A percentile compares a stretch with the other conserved stretches of the same genome.
These are phyloP conservation scores for Solanum sejunctum DNA, from an alignment of 257 asterid genomes.

Conservation along the genomic window DNA sequence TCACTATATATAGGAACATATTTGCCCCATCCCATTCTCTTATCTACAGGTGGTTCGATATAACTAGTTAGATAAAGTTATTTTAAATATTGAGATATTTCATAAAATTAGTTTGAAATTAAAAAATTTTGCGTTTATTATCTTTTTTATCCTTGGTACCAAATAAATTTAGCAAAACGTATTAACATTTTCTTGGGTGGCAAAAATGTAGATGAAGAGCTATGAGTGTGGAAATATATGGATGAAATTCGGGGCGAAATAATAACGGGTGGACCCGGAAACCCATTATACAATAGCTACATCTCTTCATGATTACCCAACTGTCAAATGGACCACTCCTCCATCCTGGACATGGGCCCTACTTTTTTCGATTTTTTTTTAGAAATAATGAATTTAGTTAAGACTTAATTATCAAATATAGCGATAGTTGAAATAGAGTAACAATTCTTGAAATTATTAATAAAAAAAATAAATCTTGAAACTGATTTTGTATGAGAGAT, in stretches of 20 bases:
- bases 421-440: background rate
- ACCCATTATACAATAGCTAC: slow-evolving; percentile 9
- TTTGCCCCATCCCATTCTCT: background rate
- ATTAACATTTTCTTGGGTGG: background rate
- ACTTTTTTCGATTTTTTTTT: background rate
- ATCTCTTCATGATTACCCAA: slow-evolving; percentile 4
- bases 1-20: background rate
- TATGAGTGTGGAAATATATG: background rate
- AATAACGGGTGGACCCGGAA: slow-evolving; percentile 12
- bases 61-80: background rate
- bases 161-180: too few relatives aligned
- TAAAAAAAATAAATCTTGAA: too few relatives aligned
- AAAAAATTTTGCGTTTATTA: too few relatives aligned
- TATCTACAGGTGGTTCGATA: background rate
- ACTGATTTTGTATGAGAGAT: background rate
- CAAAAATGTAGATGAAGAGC: background rate
- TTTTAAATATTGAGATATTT: too few relatives aligned
- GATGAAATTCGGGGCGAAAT: background rate
- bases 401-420: background rate
- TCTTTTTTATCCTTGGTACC: too few relatives aligned
- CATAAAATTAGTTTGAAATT: too few relatives aligned
- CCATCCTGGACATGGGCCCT: slow-evolving; percentile 4
- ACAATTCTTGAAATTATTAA: too few relatives aligned
- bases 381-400: background rate
- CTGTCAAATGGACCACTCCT: slow-evolving; percentile 5